Base-by-base conservation (phyloP, 257 asterid species). In the Verbena officinalis region DNA sequence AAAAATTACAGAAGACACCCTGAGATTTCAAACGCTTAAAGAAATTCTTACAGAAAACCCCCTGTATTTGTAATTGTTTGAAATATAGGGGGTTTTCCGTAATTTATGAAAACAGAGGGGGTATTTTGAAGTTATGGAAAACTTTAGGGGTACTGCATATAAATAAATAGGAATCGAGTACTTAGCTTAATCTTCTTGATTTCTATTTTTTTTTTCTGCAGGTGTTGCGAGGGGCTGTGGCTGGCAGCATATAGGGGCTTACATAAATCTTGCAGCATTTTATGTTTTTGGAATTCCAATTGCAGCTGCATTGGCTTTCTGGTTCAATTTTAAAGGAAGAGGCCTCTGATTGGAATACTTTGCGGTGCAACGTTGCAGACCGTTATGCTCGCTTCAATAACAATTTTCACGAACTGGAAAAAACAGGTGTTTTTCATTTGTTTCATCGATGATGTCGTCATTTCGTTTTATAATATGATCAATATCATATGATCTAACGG, bases 181-280 rank as follows among this genome's bases (percentile, higher is more conserved):
- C 3, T 46, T 19, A 1, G 31, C 49, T 11, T 30, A 36, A 55
- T 14, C 24, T 17, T 40, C 14, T 7, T 15, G 31, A 43, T 61
- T 13, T 42, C 33, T 27, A 5, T 27, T 5, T 27, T 5, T 57
- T 50, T 23, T 42, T 33, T n/a, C 23, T 7, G 10, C 52, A 88
- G 98, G 95, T 19, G 90, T 91, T 69, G 95, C 98, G 2, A 85
- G 96, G 67, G 96, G 96, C 27, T 84, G 96, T 57, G 98, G 98
- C 0, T 88, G 95, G 98, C 98, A 88, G 62, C 95, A 91, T 20
- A 81, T 86, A 2, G 98, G 95, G 43, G 96, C 95, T 10, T 89
- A 73, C 22, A 78, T 89, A 13, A 91, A 89, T 62, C 95, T 91
- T 52, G 95, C 75, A 3, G 83, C 96, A 19, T 91, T 78, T 63